Evolutionary conservation across 1,284 basidiomycete species (phyloP).

Genomic region (Coriolopsis trogii): DNA sequence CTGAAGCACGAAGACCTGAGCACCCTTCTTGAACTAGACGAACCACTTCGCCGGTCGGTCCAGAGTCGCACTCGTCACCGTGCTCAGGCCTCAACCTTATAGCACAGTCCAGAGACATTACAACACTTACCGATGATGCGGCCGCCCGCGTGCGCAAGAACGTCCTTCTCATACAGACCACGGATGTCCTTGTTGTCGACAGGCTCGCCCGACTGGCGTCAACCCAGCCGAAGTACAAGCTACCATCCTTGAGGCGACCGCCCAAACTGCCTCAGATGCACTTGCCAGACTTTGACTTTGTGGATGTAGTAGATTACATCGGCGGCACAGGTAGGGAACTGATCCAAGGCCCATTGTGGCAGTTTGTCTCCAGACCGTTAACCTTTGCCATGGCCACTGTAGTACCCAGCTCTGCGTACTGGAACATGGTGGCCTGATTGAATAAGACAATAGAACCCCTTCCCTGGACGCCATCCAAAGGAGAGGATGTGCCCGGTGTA

Average conservation of each 20-base stretch:
- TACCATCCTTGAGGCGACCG: slow-evolving; percentile 91
- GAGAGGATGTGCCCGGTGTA: neutral
- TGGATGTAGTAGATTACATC: no score
- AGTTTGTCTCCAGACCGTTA: no score
- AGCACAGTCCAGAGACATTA: slow-evolving; percentile 50
- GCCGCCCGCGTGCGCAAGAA: slow-evolving; percentile 91
- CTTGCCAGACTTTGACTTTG: no score
- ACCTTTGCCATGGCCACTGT: no score
- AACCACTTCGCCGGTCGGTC: slow-evolving; percentile 92
- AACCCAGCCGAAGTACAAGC: slow-evolving; percentile 97
- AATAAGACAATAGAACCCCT: neutral
- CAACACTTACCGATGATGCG: slow-evolving; percentile 81
- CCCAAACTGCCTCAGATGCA: no score
- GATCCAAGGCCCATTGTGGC: no score
- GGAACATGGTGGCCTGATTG: neutral
- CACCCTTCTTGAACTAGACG: slow-evolving; percentile 98
- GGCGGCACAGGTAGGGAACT: no score
- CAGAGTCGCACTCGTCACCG: slow-evolving; percentile 96
- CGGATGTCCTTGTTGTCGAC: slow-evolving; percentile 98
- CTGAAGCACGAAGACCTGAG: slow-evolving; percentile 92
- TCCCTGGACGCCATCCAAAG: neutral
- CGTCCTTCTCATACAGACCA: slow-evolving; percentile 93
- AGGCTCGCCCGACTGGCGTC: slow-evolving; percentile 91
- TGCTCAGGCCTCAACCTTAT: slow-evolving; percentile 97
- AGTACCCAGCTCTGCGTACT: neutral